These are phyloP conservation scores for Camellia oleifera DNA, from an alignment of 179 eudicot genomes.

Conservation along the genomic window DNA sequence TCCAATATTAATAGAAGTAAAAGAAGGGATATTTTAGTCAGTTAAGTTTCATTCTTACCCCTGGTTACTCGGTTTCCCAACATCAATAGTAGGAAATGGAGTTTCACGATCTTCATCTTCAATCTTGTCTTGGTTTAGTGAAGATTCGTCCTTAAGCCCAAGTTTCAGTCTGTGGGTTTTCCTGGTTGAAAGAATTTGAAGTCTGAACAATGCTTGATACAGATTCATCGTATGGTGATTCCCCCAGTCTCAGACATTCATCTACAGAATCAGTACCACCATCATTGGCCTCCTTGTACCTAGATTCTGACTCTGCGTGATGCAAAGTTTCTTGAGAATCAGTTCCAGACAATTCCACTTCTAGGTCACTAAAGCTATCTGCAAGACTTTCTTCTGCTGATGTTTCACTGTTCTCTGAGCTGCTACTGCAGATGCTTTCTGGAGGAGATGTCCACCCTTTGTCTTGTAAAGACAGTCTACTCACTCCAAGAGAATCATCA, in stretches of 20 bases:
- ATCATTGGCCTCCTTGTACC: constrained; percentile 29
- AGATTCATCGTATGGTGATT: constrained; percentile 26
- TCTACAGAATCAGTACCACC: constrained; percentile 24
- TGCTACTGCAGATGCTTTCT: constrained; percentile 60
- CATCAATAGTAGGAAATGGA: constrained; percentile 35
- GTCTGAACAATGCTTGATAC: constrained; percentile 24
- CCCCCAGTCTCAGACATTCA: constrained; percentile 26
- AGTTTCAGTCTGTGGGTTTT: constrained; percentile 31
- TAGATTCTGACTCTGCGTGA: constrained; percentile 27
- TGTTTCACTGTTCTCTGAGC: constrained; percentile 48
- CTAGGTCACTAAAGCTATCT: constrained; percentile 46
- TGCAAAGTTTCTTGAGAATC: constrained; percentile 25
- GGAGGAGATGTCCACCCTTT: constrained; percentile 95
- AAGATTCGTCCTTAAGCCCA: constrained; percentile 38
- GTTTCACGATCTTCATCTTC: constrained; percentile 39
- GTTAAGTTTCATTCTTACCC: constrained; percentile 48
- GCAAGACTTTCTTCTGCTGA: constrained; percentile 50
- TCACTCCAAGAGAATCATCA: constrained; percentile 32
- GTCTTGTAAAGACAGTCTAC: constrained; percentile 47
- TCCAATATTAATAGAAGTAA: not conserved
- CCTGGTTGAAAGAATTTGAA: constrained; percentile 28
- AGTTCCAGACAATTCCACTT: constrained; percentile 35
- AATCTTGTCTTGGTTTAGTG: constrained; percentile 36
- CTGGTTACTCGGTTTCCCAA: constrained; percentile 31
- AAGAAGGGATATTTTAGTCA: not conserved